Conservation (phyloP, 768 basidiomycete species). For the Wakefieldia striispora region DNA sequence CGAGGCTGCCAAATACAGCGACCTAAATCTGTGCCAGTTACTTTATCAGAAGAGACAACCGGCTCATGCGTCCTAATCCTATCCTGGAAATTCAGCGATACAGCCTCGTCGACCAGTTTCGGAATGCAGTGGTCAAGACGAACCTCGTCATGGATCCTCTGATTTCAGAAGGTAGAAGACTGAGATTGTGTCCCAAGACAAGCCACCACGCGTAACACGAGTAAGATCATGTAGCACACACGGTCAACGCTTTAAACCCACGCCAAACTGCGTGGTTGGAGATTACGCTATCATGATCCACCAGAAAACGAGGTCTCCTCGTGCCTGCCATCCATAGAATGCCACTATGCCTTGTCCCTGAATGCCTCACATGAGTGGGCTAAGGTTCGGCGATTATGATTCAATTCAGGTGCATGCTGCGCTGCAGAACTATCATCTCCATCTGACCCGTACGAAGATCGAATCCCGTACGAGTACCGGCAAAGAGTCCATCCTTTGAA, state of each 20-base stretch:
- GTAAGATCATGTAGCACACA: conserved; percentile 9
- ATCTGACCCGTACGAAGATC: too few relatives aligned
- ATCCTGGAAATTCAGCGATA: conserved; percentile 11
- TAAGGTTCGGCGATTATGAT: not conserved
- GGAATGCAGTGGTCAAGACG: not conserved
- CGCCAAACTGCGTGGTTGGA: conserved; percentile 15
- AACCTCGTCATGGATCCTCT: not conserved
- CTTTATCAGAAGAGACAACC: conserved; percentile 23
- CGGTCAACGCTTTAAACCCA: conserved; percentile 16
- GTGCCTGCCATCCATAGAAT: conserved; percentile 16
- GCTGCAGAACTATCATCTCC: too few relatives aligned
- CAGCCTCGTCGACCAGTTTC: not conserved
- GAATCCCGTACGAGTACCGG: too few relatives aligned
- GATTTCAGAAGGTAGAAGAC: not conserved
- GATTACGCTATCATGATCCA: conserved; percentile 24
- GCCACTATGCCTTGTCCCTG: too few relatives aligned
- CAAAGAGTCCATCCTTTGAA: too few relatives aligned
- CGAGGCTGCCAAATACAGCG: conserved; percentile 35
- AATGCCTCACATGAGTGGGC: not conserved
- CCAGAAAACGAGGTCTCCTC: conserved; percentile 29
- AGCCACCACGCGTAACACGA: too few relatives aligned
- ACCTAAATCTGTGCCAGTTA: conserved; percentile 18
- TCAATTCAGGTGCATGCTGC: too few relatives aligned
- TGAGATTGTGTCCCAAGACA: not conserved
- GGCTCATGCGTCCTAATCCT: conserved; percentile 5